phyloP scores from a whole-genome alignment of 73 alveolate species.

The Symbiodinium natans region DNA sequence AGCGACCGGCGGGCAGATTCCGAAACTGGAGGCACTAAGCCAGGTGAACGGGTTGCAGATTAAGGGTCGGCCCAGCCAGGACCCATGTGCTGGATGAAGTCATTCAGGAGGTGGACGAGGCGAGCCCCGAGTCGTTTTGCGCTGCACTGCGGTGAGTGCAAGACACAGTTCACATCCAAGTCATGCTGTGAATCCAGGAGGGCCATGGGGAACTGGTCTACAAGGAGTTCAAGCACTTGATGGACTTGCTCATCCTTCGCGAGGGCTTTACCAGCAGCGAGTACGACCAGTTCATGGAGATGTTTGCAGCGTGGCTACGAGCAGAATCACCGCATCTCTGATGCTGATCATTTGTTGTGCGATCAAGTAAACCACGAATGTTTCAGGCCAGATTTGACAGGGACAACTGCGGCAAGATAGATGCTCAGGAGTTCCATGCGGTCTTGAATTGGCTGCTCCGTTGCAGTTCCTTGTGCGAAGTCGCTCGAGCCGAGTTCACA shows the following conservation, averaged over 20 bases:
- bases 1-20: too few species aligned
- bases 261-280: slow-evolving; percentile 87
- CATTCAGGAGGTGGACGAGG: slow-evolving; percentile 83
- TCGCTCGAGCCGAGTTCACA: neutral
- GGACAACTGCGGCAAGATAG: neutral
- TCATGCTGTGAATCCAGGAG: neutral
- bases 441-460: neutral
- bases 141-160: too few species aligned
- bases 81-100: slow-evolving; percentile 68
- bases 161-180: too few species aligned
- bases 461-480: neutral
- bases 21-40: too few species aligned
- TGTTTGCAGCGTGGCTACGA: neutral
- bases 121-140: neutral
- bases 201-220: slow-evolving; percentile 26
- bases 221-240: slow-evolving; percentile 80
- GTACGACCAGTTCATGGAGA: slow-evolving; percentile 43
- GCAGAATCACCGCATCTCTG: too few species aligned
- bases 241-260: slow-evolving; percentile 70
- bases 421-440: slow-evolving; percentile 15
- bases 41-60: too few species aligned
- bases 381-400: neutral
- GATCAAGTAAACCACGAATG: too few species aligned
- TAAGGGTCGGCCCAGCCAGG: too few species aligned
- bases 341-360: too few species aligned